Evolutionary conservation across 2,329 filamentous ascomycete genomes (phyloP), one percentile per base, ranked within the genome.

Genomic region (Paracorniculantispora psalliotae): DNA sequence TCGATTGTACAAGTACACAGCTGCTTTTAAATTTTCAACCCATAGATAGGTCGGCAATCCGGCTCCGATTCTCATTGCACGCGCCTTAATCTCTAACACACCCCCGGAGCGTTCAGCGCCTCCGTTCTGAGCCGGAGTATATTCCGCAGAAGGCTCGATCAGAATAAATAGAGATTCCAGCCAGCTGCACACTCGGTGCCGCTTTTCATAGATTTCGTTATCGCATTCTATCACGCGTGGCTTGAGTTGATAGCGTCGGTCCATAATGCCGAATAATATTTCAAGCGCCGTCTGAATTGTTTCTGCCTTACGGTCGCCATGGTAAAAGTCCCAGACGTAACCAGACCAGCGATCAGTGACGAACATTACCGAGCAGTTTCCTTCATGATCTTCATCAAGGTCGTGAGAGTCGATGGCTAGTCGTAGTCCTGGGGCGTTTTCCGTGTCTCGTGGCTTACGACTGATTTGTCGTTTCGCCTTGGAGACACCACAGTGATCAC

Each of bases 111-210:
- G 9, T 23, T 57, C 53, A 19, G 53, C 53, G 19, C 53, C 53
- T n/a, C 53, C 53, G 25, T 57, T 57, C 26, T 57, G 53, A 17
- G 41, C 53, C 43, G 9, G 53, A 7, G 53, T 57, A 23, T 57
- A 12, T 33, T 10, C 12, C 6, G 53, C 53, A 26, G 53, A 47
- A 7, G 37, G 25, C 21, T 47, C 26, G 19, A 43, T 33, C 17
- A n/a, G n/a, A n/a, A n/a, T n/a, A n/a, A 17, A 48, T 28, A 12
- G 19, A 8, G 10, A 21, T 57, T 19, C 39, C 41, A 47, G 41
- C 15, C 19, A 47, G 10, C 39, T 33, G 21, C 21, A 17, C 28
- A n/a, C 23, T 57, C 53, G 9, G 39, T 28, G 17, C 53, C 25
- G 43, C n/a, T n/a, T n/a, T n/a, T n/a, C n/a, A n/a, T 33, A 21